phyloP scores from a whole-genome alignment of 2,329 filamentous ascomycete species.

The Verticillium nonalfalfae region DNA sequence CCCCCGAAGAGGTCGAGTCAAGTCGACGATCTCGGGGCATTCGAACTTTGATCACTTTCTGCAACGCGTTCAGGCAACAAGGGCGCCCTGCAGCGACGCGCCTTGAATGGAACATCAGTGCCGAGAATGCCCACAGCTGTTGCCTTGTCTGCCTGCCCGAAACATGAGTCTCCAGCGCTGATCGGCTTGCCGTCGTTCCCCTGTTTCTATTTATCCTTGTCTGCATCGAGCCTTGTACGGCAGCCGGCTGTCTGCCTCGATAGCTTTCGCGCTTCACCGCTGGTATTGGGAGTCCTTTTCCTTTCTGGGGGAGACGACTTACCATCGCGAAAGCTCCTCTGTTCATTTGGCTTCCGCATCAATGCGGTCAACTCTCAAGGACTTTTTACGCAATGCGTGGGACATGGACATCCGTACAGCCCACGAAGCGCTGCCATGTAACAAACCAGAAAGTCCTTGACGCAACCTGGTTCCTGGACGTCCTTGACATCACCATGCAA shows the following conservation, averaged over 20 bases:
- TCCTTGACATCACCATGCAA: background rate
- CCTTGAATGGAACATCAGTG: background rate
- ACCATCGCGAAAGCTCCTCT: background rate
- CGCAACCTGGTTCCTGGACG: background rate
- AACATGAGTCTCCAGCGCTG: background rate
- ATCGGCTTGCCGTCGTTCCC: background rate
- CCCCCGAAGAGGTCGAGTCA: too few relatives aligned
- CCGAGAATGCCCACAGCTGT: background rate
- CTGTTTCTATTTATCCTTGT: background rate
- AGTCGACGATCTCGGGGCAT: background rate
- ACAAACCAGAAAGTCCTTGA: background rate
- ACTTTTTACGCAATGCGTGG: background rate
- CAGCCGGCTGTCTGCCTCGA: background rate
- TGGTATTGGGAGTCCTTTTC: background rate
- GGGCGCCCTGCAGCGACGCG: background rate
- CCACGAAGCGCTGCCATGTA: too few relatives aligned
- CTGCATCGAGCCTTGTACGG: background rate
- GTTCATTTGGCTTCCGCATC: background rate
- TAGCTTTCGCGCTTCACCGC: too few relatives aligned
- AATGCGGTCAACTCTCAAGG: background rate
- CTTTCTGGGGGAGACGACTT: background rate
- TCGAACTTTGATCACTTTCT: background rate
- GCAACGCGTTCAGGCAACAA: background rate
- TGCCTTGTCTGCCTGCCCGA: background rate
- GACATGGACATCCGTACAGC: background rate